Evolutionary conservation across 345 rosid species (phyloP).

Genomic region (Bruguiera parviflora): DNA sequence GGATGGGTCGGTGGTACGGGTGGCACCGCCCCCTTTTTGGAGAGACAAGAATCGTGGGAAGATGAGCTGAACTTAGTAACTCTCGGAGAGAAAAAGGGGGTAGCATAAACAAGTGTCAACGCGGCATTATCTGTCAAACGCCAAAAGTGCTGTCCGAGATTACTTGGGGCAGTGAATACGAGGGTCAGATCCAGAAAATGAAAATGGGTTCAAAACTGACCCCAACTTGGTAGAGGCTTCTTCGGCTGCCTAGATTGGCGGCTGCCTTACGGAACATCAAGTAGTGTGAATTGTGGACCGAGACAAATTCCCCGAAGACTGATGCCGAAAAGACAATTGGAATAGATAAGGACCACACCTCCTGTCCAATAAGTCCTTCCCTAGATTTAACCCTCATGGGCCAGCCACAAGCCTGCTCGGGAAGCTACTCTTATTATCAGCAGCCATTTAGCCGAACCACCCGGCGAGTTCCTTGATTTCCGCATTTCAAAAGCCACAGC

Average conservation of each 20-base stretch:
- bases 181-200: no score
- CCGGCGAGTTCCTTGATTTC: no score
- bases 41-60: neutral
- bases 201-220: neutral
- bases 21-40: neutral
- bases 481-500: no score
- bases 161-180: neutral
- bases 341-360: no score
- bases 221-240: conserved; percentile 1
- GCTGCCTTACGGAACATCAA: neutral
- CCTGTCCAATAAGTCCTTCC: conserved; percentile 17
- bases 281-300: neutral
- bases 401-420: neutral
- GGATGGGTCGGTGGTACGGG: neutral
- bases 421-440: no score
- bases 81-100: no score
- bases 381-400: neutral
- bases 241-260: neutral
- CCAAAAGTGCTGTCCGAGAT: neutral
- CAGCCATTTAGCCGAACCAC: no score
- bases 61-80: no score
- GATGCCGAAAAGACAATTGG: neutral
- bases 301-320: neutral
- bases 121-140: no score
- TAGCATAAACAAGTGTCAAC: no score